These are phyloP conservation scores for Durio zibethinus DNA, from an alignment of 345 rosid genomes.

Conservation along the genomic window DNA sequence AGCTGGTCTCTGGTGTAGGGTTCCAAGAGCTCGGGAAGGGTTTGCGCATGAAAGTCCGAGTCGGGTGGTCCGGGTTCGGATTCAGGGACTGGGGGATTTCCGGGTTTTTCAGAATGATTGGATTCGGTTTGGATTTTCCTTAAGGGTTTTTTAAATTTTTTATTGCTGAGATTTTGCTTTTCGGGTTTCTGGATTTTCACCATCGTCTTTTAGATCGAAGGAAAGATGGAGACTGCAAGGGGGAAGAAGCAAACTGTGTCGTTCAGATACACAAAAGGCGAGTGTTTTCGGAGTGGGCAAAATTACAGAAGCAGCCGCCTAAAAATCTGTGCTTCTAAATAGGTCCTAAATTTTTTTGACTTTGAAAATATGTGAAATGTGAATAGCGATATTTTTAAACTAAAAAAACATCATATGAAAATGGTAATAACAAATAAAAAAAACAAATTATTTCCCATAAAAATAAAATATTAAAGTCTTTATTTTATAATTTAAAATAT, in stretches of 20 bases:
- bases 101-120: slow-evolving; percentile 15
- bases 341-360: no score
- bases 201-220: not conserved
- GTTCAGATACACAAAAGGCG: not conserved
- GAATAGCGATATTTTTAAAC: no score
- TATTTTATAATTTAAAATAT: no score
- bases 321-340: not conserved
- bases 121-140: not conserved
- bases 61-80: slow-evolving; percentile 24
- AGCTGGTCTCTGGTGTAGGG: slow-evolving; percentile 53
- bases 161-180: not conserved
- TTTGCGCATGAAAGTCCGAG: slow-evolving; percentile 29
- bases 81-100: slow-evolving; percentile 4
- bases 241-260: not conserved
- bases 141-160: not conserved
- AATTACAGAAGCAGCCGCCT: not conserved
- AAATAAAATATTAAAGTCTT: no score
- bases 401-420: no score
- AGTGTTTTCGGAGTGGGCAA: not conserved
- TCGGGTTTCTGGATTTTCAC: slow-evolving; percentile 11
- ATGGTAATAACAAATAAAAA: no score
- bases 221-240: not conserved
- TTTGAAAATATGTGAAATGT: no score
- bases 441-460: no score
- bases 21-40: slow-evolving; percentile 32